phyloP scores from a whole-genome alignment of 1,139 yeast genomes.

The Blastobotrys petasosporus region DNA sequence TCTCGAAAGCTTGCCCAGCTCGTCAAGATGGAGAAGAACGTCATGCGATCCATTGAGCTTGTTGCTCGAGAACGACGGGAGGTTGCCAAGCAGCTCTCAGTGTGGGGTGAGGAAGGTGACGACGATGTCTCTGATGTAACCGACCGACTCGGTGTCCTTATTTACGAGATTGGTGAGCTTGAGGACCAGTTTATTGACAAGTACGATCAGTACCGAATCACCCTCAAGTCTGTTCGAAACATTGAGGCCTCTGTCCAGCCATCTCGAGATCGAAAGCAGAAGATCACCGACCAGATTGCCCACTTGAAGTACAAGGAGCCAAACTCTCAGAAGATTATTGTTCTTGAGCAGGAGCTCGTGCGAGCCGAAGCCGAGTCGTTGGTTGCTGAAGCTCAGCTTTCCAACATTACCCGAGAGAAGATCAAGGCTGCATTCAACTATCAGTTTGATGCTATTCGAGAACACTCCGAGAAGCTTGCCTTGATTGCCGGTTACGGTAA shows the following conservation, averaged over 20 bases:
- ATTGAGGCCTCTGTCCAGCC: slow-evolving; percentile 98
- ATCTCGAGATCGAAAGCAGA: slow-evolving; percentile 94
- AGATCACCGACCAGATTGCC: slow-evolving; percentile 96
- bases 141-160: slow-evolving; percentile 91
- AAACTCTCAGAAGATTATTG: slow-evolving; percentile 89
- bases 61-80: slow-evolving; percentile 94
- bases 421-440: slow-evolving; percentile 95
- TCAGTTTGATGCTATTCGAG: slow-evolving; percentile 94
- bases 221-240: slow-evolving; percentile 90
- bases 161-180: slow-evolving; percentile 94
- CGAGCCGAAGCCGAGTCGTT: slow-evolving; percentile 98
- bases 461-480: slow-evolving; percentile 93
- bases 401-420: slow-evolving; percentile 96
- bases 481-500: slow-evolving; percentile 98
- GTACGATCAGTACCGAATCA: slow-evolving; percentile 95
- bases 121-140: slow-evolving; percentile 97
- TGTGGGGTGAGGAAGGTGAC: slow-evolving; percentile 98
- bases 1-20: slow-evolving; percentile 83
- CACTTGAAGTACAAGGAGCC: slow-evolving; percentile 98
- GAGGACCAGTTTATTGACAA: slow-evolving; percentile 97
- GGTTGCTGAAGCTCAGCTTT: slow-evolving; percentile 98
- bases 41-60: slow-evolving; percentile 88
- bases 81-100: slow-evolving; percentile 90
- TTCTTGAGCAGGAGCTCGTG: slow-evolving; percentile 95
- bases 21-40: slow-evolving; percentile 94